Base-by-base conservation (phyloP, 345 rosid species). In the Eucalyptus regnans region DNA sequence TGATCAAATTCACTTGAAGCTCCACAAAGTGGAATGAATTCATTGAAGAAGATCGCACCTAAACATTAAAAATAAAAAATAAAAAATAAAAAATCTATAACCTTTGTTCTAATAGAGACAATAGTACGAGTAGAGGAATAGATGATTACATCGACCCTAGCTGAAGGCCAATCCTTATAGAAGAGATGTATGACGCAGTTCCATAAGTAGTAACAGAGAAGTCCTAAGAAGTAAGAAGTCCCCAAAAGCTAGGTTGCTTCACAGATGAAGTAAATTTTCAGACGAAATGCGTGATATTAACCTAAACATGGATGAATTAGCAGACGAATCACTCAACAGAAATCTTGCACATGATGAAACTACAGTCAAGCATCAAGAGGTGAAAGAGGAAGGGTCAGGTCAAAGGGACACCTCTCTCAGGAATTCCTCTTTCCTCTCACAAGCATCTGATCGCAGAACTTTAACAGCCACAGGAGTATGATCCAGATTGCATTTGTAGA, bases 391-490 rank as follows among this genome's bases (percentile, higher is more conserved):
- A 52, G 17, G 87, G 17, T 76, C 71, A 50, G 33, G 87, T 27
- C 33, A 44, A 49, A 90, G 62, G 29, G 25, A 88, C 92, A 97
- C 99, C 99, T 97, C 98, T 94, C 62, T 94, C 86, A 96, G 93
- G 89, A 97, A 97, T 68, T 97, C 99, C 86, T 94, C 95, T 92
- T 94, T 94, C 92, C 94, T 94, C 88, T 93, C 93, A 80, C 91
- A 44, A 41, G 95, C 91, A 93, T 95, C 95, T 1, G 95, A 87
- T 83, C 87, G 86, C 86, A 97, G 94, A 93, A 96, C 94, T 94
- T 97, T 96, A 52, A 96, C 92, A 90, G 99, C 99, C 12, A 94
- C 99, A 37, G 97, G 97, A 29, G 96, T 96, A 89, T 91, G 97
- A 90, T 97, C 94, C 46, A 97, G 96, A 87, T 89, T 92, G 94